Evolutionary conservation across 495 filamentous ascomycete species (phyloP).

Genomic region (Penicillium steckii): DNA sequence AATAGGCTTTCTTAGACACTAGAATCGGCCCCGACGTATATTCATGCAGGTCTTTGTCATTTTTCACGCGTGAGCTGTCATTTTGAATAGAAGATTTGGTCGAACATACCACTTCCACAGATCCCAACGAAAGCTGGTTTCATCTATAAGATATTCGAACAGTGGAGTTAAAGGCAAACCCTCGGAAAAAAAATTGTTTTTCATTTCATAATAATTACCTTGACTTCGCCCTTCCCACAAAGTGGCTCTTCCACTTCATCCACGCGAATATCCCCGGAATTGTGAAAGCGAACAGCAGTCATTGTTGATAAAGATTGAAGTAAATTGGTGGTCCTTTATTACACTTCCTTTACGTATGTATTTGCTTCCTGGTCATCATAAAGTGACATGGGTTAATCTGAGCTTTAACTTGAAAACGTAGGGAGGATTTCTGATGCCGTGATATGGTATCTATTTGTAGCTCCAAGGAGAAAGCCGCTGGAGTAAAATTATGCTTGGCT

Average conservation of each 20-base stretch:
- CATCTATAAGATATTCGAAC: constrained; percentile 3
- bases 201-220: constrained; percentile 4
- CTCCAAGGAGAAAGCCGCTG: too few relatives aligned
- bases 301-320: too few relatives aligned
- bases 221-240: constrained; percentile 17
- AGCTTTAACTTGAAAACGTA: too few relatives aligned
- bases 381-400: too few relatives aligned
- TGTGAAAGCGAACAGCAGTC: constrained; percentile 19
- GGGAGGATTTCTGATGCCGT: too few relatives aligned
- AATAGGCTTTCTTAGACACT: constrained; percentile 52
- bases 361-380: too few relatives aligned
- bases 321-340: too few relatives aligned
- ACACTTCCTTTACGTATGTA: too few relatives aligned
- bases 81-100: neutral
- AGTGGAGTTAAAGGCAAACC: too few relatives aligned
- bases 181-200: too few relatives aligned
- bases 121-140: constrained; percentile 15
- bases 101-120: constrained; percentile 11
- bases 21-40: constrained; percentile 47
- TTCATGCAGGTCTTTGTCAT: constrained; percentile 16
- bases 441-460: too few relatives aligned
- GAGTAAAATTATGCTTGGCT: too few relatives aligned
- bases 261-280: constrained; percentile 13
- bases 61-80: neutral
- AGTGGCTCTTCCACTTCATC: constrained; percentile 15